phyloP scores from a whole-genome alignment of 1,284 basidiomycete species.

The Schizophyllum commune region DNA sequence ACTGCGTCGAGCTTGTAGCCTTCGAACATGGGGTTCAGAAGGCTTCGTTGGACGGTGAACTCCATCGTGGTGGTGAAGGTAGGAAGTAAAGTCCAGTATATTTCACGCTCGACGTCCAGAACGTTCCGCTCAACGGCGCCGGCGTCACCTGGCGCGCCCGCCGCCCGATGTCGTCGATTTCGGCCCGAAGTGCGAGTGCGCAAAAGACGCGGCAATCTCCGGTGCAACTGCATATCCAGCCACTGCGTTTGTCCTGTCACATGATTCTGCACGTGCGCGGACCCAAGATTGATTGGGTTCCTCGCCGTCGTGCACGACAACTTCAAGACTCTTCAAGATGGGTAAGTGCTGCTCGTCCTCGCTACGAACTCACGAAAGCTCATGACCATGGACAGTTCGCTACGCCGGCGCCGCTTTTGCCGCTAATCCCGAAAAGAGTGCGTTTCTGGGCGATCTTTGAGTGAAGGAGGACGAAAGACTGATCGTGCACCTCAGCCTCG shows the following conservation, averaged over 20 bases:
- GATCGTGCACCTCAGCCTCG: constrained; percentile 50
- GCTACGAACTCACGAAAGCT: constrained; percentile 10
- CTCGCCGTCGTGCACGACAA: constrained; percentile 6
- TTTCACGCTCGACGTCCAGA: background rate
- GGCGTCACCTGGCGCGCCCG: background rate
- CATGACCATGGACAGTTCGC: constrained; percentile 51
- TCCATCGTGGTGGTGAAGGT: background rate
- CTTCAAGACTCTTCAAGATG: constrained; percentile 59
- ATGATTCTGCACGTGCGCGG: background rate
- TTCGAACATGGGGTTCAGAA: constrained; percentile 81
- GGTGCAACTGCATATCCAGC: background rate
- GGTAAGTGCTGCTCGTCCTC: constrained; percentile 37
- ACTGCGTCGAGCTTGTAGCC: constrained; percentile 70
- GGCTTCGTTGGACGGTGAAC: constrained; percentile 8
- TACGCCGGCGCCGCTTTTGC: constrained; percentile 84
- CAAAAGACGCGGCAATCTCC: background rate
- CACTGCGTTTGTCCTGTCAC: background rate
- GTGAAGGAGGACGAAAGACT: constrained; percentile 7
- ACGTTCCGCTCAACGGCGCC: background rate
- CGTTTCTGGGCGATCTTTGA: constrained; percentile 21
- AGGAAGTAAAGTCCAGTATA: background rate
- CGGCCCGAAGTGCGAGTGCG: background rate
- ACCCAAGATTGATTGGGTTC: background rate
- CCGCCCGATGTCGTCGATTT: background rate
- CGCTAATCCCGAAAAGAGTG: constrained; percentile 91